These are phyloP conservation scores for Adiantum capillusveneris DNA, from an alignment of 75 land plant genomes.

Conservation along the genomic window DNA sequence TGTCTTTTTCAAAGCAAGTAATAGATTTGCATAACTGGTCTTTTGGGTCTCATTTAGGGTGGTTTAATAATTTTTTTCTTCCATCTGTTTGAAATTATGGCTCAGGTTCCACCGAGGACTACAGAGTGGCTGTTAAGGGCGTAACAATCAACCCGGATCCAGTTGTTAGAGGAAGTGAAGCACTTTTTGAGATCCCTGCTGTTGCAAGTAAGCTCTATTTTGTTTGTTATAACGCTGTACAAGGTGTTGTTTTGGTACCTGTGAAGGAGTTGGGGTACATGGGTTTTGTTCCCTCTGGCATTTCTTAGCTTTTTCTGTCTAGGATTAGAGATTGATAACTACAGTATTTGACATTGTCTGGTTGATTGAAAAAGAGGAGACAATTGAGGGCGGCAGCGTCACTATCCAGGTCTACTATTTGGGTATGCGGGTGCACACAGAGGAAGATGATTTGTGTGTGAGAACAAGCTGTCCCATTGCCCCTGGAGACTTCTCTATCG, in stretches of 20 bases:
- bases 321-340: too few species aligned
- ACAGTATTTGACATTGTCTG: too few species aligned
- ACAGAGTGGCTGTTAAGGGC: conserved; percentile 15
- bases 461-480: conserved; percentile 22
- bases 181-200: conserved; percentile 22
- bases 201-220: conserved; percentile 14
- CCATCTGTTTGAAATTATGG: too few species aligned
- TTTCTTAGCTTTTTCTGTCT: too few species aligned
- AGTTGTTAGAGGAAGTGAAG: conserved; percentile 24
- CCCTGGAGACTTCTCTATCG: conserved; percentile 21
- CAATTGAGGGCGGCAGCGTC: conserved; percentile 15
- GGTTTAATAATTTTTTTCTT: too few species aligned
- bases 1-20: too few species aligned
- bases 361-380: conserved; percentile 12
- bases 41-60: too few species aligned
- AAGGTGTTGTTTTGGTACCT: too few species aligned
- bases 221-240: too few species aligned
- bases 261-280: too few species aligned
- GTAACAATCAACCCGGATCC: conserved; percentile 23
- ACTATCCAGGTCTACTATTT: conserved; percentile 20
- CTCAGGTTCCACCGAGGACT: conserved; percentile 7
- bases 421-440: conserved; percentile 24
- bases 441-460: conserved; percentile 17
- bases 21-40: too few species aligned
- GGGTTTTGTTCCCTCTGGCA: too few species aligned